These are phyloP conservation scores for Candida qinlingensis DNA, from an alignment of 805 yeast genomes.

Conservation along the genomic window DNA sequence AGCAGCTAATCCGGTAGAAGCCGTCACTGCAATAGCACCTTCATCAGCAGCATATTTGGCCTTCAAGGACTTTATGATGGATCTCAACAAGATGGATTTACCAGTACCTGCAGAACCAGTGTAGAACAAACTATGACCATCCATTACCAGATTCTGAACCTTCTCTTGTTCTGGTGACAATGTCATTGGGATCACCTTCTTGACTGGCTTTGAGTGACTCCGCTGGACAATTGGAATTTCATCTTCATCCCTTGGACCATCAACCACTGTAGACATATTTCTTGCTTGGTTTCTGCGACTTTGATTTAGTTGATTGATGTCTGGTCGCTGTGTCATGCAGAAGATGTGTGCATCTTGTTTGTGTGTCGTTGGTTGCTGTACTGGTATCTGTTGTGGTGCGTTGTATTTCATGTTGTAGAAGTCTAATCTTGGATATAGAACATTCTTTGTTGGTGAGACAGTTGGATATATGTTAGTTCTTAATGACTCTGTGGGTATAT, in stretches of 20 bases:
- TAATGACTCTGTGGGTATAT: no score
- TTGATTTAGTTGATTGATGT: background rate
- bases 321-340: conserved; percentile 27
- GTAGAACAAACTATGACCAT: conserved; percentile 71
- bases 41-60: conserved; percentile 36
- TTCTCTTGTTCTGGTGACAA: conserved; percentile 59
- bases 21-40: conserved; percentile 66
- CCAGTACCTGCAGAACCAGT: conserved; percentile 99
- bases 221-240: background rate
- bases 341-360: conserved; percentile 16
- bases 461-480: background rate
- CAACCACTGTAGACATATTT: conserved; percentile 4
- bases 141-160: conserved; percentile 58
- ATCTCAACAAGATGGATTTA: conserved; percentile 77
- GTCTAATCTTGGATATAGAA: background rate
- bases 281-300: background rate
- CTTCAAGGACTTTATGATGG: conserved; percentile 51
- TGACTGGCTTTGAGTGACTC: conserved; percentile 17
- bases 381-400: background rate
- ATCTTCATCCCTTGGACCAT: background rate
- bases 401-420: background rate
- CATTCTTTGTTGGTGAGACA: background rate
- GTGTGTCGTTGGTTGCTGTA: background rate
- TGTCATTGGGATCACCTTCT: conserved; percentile 20
- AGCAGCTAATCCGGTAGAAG: conserved; percentile 83